Base-by-base conservation (phyloP, 495 filamentous ascomycete species). In the Xylaria curta region DNA sequence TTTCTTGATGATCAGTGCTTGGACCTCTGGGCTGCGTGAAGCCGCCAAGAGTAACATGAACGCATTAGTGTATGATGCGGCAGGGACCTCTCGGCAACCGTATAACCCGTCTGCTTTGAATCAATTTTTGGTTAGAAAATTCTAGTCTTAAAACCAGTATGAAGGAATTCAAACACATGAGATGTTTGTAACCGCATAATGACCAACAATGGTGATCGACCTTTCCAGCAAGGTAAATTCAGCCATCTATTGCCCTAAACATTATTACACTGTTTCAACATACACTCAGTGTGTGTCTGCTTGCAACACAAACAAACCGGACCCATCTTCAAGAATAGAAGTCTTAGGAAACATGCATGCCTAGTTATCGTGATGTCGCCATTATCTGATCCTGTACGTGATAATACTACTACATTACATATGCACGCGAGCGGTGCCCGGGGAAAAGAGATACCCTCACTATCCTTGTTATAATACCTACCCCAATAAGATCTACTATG, bases 11-110 rank as follows among this genome's bases (percentile, higher is more conserved):
- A 36, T 63, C 64, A 51, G 65, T 67, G 65, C 65, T 67, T 54
- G 26, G 65, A 67, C 65, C 65, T 67, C 33, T 33, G 36, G n/a
- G 49, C 33, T 56, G 49, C 33, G 36, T 44, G 36, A 31, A 40
- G 33, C 19, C 28, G 49, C 49, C 28, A 15, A 36, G 65, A n/a
- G 65, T 28, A 56, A 67, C n/a, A 51, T 56, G 49, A 67, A 51
- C 42, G 65, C 65, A 67, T 67, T 67, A 56, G 47, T 56, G 19
- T 67, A 54, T 26, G 47, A 67, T 67, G 19, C 31, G 24, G 31
- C n/a, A 21, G 5, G 47, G 24, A 26, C 36, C 26, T 31, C 40
- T 54, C 26, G 63, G 46, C 17, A 66, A 24, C 46, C 44, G 13
- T 26, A 38, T 36, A 53, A 51, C 24, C 63, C 64, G 64, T 36